phyloP scores from a whole-genome alignment of 306 rosid species.

The Echinosophora koreensis region DNA sequence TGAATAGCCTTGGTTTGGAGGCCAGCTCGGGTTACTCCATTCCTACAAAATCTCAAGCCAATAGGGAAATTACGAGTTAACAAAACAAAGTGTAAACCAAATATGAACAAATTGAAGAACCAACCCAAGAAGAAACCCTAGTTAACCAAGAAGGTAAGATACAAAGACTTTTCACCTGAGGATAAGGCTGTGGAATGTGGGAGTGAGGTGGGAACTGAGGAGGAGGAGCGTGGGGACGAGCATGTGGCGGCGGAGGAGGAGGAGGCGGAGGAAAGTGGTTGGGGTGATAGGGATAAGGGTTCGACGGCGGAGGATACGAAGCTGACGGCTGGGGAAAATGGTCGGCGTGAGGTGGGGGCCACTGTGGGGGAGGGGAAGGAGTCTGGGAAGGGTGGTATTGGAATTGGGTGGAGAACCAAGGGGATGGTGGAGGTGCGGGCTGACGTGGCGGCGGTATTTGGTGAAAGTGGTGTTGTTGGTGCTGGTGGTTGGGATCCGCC shows the following conservation, averaged over 20 bases:
- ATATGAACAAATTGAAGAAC: not conserved
- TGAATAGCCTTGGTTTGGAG: constrained; percentile 66
- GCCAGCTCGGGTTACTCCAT: constrained; percentile 79
- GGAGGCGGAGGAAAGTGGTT: constrained; percentile 68
- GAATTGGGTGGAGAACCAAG: constrained; percentile 78
- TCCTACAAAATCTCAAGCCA: constrained; percentile 58
- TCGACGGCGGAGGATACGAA: constrained; percentile 56
- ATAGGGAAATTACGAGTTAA: not conserved
- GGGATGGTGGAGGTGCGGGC: constrained; percentile 34
- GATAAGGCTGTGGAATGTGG: constrained; percentile 72
- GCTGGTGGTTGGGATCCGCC: constrained; percentile 73
- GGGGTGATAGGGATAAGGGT: constrained; percentile 69
- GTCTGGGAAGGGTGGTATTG: constrained; percentile 79
- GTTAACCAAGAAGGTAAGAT: not conserved
- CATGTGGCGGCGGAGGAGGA: constrained; percentile 52
- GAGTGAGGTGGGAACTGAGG: constrained; percentile 68
- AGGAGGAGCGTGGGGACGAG: constrained; percentile 57
- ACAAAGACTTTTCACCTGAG: constrained; percentile 52
- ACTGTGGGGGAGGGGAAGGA: constrained; percentile 79
- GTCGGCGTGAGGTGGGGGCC: constrained; percentile 65
- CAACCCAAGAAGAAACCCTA: constrained; percentile 41
- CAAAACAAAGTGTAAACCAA: not conserved
- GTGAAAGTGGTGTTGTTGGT: constrained; percentile 63
- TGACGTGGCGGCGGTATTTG: constrained; percentile 55
- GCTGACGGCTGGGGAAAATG: constrained; percentile 50